Evolutionary conservation across 116 monocot species (phyloP).

Genomic region (Trichopus zeylanicus): DNA sequence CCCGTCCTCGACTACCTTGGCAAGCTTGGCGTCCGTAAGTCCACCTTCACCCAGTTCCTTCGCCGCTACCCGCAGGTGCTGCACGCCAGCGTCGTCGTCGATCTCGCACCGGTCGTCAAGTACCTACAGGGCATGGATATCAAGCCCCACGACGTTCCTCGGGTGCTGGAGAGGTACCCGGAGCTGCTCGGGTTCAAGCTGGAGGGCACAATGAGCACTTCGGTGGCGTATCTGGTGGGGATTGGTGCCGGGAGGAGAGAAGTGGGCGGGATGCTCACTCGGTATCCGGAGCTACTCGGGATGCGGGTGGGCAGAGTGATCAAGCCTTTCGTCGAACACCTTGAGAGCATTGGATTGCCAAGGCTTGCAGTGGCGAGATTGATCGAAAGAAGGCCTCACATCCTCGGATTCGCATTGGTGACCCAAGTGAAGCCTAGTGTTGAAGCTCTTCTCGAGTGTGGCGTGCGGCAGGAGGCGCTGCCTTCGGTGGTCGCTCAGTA

Average conservation of each 20-base stretch:
- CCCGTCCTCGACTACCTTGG: conserved; percentile 88
- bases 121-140: conserved; percentile 87
- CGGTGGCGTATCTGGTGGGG: conserved; percentile 76
- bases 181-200: conserved; percentile 90
- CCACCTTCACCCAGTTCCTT: conserved; percentile 47
- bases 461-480: conserved; percentile 43
- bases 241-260: conserved; percentile 77
- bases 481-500: conserved; percentile 43
- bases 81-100: conserved; percentile 81
- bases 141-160: conserved; percentile 42
- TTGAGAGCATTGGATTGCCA: conserved; percentile 56
- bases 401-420: conserved; percentile 68
- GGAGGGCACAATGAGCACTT: conserved; percentile 98
- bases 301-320: conserved; percentile 83
- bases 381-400: conserved; percentile 62
- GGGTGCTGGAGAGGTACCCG: conserved; percentile 84
- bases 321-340: conserved; percentile 77
- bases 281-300: conserved; percentile 74
- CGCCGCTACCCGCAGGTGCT: conserved; percentile 85
- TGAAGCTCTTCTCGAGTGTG: conserved; percentile 51
- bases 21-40: conserved; percentile 53
- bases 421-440: conserved; percentile 67
- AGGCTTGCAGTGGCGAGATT: conserved; percentile 53
- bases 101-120: conserved; percentile 72
- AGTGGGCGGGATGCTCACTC: conserved; percentile 55